A percentile compares a stretch with the other conserved stretches of the same genome.
phyloP scores from a whole-genome alignment of 176 grass and related monocot genomes.

The Cenchrus americanus region DNA sequence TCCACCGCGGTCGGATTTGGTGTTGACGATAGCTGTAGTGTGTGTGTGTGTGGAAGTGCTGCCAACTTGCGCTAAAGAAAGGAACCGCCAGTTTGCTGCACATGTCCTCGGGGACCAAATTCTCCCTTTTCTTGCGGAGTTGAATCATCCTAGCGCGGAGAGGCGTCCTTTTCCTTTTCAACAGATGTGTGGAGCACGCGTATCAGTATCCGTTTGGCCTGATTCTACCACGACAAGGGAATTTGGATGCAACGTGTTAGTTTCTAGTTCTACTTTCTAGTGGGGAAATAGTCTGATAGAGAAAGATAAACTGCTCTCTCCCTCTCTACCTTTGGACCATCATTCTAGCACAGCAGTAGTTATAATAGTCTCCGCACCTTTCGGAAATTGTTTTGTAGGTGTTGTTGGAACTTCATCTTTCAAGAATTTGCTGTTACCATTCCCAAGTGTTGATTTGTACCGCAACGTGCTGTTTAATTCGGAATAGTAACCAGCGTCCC shows the following conservation, averaged over 20 bases:
- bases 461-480: conserved; percentile 23
- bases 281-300: neutral
- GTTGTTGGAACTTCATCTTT: conserved; percentile 23
- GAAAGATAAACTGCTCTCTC: neutral
- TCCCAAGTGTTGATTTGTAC: conserved; percentile 20
- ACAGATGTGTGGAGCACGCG: conserved; percentile 21
- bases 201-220: neutral
- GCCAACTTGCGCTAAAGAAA: conserved; percentile 36
- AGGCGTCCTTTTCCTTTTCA: neutral
- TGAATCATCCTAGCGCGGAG: conserved; percentile 3
- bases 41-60: neutral
- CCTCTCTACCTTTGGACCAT: neutral
- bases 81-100: conserved; percentile 30
- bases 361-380: conserved; percentile 15
- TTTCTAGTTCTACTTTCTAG: no score
- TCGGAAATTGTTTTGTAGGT: conserved; percentile 12
- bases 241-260: neutral
- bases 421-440: conserved; percentile 7
- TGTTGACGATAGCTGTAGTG: neutral
- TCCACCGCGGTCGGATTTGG: conserved; percentile 11
- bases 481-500: conserved; percentile 1
- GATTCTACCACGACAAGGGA: neutral
- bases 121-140: neutral
- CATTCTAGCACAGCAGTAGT: neutral
- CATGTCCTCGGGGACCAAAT: conserved; percentile 24